These are phyloP conservation scores for Mayamaea pseudoterrestris DNA, from an alignment of 108 stramenopile genomes.

Conservation along the genomic window DNA sequence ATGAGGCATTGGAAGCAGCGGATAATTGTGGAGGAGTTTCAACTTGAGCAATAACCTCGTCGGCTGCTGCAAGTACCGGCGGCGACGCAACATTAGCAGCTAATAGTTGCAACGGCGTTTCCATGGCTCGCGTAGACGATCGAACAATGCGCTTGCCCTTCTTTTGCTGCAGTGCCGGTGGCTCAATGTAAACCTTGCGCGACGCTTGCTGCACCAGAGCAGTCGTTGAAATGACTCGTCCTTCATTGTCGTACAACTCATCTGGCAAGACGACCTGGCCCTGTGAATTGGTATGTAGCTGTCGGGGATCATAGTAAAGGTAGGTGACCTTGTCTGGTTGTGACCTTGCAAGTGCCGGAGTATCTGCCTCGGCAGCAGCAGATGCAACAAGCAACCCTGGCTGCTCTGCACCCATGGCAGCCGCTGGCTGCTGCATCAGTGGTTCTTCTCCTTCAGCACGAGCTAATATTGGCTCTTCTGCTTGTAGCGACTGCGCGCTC, in stretches of 20 bases:
- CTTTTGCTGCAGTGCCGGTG: neutral
- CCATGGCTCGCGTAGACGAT: no score
- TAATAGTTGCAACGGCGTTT: no score
- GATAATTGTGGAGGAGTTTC: neutral
- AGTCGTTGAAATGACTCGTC: neutral
- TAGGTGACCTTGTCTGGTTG: neutral
- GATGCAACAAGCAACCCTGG: neutral
- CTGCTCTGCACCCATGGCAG: neutral
- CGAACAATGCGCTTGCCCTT: no score
- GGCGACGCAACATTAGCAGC: no score
- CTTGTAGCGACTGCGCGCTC: neutral
- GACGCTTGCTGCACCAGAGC: neutral
- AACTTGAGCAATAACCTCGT: neutral
- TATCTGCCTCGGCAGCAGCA: neutral
- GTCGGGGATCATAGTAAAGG: constrained; percentile 25
- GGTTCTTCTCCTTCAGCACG: neutral
- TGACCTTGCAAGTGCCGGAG: neutral
- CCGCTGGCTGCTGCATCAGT: constrained; percentile 1
- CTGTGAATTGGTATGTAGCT: neutral
- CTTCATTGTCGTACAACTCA: neutral
- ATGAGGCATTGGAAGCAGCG: neutral
- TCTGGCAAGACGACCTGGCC: constrained; percentile 1
- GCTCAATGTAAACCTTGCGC: neutral
- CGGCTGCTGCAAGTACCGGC: neutral
- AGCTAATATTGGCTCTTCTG: neutral